phyloP scores from a whole-genome alignment of 1,284 basidiomycete species.

The Retiboletus flavoniger region DNA sequence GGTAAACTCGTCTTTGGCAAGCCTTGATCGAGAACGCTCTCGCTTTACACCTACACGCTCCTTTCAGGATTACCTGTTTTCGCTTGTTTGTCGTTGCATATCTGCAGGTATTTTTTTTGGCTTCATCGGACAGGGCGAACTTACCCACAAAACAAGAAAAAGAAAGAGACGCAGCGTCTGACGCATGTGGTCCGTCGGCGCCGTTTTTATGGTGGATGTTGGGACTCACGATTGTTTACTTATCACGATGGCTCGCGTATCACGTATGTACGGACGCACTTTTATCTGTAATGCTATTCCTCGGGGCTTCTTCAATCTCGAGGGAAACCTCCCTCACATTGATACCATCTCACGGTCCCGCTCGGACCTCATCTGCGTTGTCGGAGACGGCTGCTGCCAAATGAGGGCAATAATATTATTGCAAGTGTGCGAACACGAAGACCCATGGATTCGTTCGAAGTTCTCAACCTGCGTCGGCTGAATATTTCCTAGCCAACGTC shows the following conservation, averaged over 20 bases:
- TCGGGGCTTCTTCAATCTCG: no score
- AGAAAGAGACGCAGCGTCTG: not conserved
- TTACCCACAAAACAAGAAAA: not conserved
- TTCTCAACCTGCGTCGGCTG: no score
- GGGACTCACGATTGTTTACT: conserved; percentile 20
- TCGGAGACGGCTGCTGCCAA: no score
- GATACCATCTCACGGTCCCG: no score
- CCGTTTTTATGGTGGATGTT: conserved; percentile 15
- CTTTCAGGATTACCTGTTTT: not conserved
- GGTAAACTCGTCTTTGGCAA: conserved; percentile 52
- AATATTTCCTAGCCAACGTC: no score
- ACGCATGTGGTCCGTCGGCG: conserved; percentile 14
- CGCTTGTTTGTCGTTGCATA: not conserved
- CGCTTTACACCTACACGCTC: not conserved
- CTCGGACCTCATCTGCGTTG: no score
- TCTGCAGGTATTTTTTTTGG: not conserved
- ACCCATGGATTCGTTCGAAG: no score
- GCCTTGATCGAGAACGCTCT: conserved; percentile 27
- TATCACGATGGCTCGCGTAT: conserved; percentile 8
- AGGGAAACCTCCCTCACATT: no score
- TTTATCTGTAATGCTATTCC: no score
- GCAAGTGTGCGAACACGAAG: no score
- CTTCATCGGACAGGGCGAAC: not conserved
- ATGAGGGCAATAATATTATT: no score
- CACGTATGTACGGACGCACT: not conserved